Conservation (phyloP, 1,284 basidiomycete genomes). For the Cutaneotrichosporon arboriforme region DNA sequence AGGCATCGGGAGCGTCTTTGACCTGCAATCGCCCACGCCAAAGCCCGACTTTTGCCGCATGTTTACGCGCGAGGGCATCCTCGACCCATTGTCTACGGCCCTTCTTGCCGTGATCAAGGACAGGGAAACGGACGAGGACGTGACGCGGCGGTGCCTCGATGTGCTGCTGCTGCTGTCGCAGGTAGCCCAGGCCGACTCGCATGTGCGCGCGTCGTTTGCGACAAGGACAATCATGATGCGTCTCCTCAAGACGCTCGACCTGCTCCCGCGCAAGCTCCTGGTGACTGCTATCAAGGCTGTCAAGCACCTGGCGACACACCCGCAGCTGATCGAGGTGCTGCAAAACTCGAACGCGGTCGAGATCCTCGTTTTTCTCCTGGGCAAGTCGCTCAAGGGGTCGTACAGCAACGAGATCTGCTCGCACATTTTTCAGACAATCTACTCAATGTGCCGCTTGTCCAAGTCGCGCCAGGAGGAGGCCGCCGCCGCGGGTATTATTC, state of each 20-base stretch:
- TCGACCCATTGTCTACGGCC: conserved; percentile 87
- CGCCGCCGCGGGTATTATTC: conserved; percentile 88
- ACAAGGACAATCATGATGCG: conserved; percentile 82
- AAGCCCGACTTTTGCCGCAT: conserved; percentile 98
- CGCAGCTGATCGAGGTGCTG: conserved; percentile 80
- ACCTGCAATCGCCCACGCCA: conserved; percentile 83
- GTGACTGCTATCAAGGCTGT: conserved; percentile 88
- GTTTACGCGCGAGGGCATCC: conserved; percentile 90
- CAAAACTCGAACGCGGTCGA: conserved; percentile 96
- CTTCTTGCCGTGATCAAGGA: conserved; percentile 78
- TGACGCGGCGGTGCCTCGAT: conserved; percentile 81
- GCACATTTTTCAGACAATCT: conserved; percentile 83
- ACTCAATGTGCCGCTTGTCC: conserved; percentile 88
- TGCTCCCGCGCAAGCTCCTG: conserved; percentile 75
- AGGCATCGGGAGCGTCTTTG: conserved; percentile 90
- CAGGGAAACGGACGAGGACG: conserved; percentile 62
- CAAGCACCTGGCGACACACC: conserved; percentile 91
- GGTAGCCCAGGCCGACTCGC: conserved; percentile 86
- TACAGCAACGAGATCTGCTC: conserved; percentile 80
- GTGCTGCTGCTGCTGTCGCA: conserved; percentile 91
- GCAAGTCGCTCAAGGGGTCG: conserved; percentile 69
- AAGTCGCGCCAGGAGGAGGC: conserved; percentile 94
- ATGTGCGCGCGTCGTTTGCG: conserved; percentile 84
- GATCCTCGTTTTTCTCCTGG: conserved; percentile 74
- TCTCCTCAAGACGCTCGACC: conserved; percentile 72